Conservation (phyloP, 495 filamentous ascomycete species). For the Cercophora samala region DNA sequence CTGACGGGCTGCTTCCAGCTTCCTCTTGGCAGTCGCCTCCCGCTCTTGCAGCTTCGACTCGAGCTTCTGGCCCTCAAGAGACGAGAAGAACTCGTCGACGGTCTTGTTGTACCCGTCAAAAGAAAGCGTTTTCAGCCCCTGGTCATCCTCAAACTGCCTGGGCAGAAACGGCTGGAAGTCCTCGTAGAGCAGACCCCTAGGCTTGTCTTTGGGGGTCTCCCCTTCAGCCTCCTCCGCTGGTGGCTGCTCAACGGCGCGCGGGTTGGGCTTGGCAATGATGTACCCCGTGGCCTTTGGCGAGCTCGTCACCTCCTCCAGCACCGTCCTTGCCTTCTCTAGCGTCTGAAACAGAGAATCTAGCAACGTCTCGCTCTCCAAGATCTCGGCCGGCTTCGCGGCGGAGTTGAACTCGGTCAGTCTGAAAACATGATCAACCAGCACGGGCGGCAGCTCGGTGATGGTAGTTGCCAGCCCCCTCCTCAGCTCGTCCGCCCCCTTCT, state of each 20-base stretch:
- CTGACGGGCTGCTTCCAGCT: slow-evolving; percentile 72
- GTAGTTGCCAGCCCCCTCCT: slow-evolving; percentile 74
- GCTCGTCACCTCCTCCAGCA: slow-evolving; percentile 60
- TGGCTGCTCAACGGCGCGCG: slow-evolving; percentile 15
- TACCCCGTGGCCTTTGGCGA: slow-evolving; percentile 66
- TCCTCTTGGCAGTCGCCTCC: slow-evolving; percentile 75
- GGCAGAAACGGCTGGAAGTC: slow-evolving; percentile 95
- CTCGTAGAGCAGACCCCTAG: slow-evolving; percentile 67
- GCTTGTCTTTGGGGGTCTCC: slow-evolving; percentile 38
- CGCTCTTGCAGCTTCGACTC: slow-evolving; percentile 77
- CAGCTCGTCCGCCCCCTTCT: slow-evolving; percentile 67
- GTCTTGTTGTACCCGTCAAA: slow-evolving; percentile 87
- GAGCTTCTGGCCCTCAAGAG: slow-evolving; percentile 88
- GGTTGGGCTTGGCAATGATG: slow-evolving; percentile 73
- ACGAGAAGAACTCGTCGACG: slow-evolving; percentile 95
- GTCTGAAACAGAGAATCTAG: slow-evolving; percentile 61
- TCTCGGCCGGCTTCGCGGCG: slow-evolving; percentile 58
- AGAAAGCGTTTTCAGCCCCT: slow-evolving; percentile 60
- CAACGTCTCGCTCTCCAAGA: slow-evolving; percentile 62
- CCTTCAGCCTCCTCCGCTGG: slow-evolving; percentile 43
- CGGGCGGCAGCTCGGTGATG: slow-evolving; percentile 81
- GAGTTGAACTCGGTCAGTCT: slow-evolving; percentile 63
- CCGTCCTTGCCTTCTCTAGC: slow-evolving; percentile 62
- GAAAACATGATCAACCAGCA: slow-evolving; percentile 84
- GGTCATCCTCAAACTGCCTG: slow-evolving; percentile 70